These are phyloP conservation scores for Cotoneaster glaucophyllus DNA, from an alignment of 306 rosid genomes.

Conservation along the genomic window DNA sequence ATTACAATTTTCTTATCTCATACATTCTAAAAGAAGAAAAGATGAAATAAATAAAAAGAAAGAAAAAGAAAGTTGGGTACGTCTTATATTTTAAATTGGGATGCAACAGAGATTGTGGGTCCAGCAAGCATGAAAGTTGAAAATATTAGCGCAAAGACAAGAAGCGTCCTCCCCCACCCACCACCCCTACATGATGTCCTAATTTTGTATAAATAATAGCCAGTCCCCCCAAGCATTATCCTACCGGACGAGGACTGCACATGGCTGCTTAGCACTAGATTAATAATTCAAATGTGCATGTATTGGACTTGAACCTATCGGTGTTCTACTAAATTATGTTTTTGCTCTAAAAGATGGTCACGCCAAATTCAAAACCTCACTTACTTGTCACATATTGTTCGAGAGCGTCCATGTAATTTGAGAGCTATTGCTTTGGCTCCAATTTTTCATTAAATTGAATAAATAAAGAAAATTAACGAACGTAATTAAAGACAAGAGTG, in stretches of 20 bases:
- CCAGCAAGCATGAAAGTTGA: slow-evolving; percentile 48
- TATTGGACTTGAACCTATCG: background rate
- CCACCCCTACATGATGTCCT: slow-evolving; percentile 53
- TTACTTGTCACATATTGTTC: slow-evolving; percentile 21
- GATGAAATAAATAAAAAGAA: background rate
- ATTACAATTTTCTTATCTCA: too few species aligned
- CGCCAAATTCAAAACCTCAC: slow-evolving; percentile 14
- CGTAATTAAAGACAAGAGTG: too few species aligned
- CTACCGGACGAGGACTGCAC: slow-evolving; percentile 42
- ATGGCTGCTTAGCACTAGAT: slow-evolving; percentile 32
- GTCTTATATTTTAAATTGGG: slow-evolving; percentile 7
- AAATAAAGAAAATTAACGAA: too few species aligned
- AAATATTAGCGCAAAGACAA: slow-evolving; percentile 13
- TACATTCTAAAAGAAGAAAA: background rate
- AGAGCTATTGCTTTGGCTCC: too few species aligned
- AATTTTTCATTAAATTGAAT: too few species aligned
- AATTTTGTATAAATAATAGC: background rate
- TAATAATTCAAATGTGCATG: background rate
- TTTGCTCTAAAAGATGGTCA: slow-evolving; percentile 13
- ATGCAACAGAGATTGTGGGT: slow-evolving; percentile 45
- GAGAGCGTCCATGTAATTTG: background rate
- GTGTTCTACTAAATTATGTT: slow-evolving; percentile 9
- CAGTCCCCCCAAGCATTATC: slow-evolving; percentile 37
- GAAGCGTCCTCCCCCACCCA: slow-evolving; percentile 23
- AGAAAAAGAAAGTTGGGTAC: background rate